Evolutionary conservation across 805 yeast species (phyloP), one percentile per base, ranked within the genome.

Genomic region (Wickerhamomyces bisporus): DNA sequence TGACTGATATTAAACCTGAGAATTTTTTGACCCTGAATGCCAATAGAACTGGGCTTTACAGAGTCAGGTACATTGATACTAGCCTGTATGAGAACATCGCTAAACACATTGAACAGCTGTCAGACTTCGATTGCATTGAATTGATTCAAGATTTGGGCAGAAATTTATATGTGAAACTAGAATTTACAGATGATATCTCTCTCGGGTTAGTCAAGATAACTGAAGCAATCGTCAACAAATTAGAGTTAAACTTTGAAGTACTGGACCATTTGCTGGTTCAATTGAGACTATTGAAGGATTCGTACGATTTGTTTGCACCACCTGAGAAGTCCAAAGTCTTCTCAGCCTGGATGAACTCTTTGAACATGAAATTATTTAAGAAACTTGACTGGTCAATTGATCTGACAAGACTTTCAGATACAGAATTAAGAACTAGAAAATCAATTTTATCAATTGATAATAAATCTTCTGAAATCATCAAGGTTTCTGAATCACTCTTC

Each of bases 371-470:
- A 18, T 36, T 62, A 17, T 53, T 62, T 34, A 36, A 49, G 3
- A 68, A 59, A 47, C 47, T 70, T 14, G 38, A 55, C 6, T 71
- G 76, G 75, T 50, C 52, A 1, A 44, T 68, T 19, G 61, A 65
- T 16, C 66, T 65, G n/a, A 57, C 75, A 39, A 58, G 60, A 32
- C 45, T 64, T 3, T 38, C 49, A 1, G 42, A 42, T 5, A 49
- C 54, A 2, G 81, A 80, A 50, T 45, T 71, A 21, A 63, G 65
- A 24, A 64, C 68, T 12, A 63, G 79, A 45, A 64, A 64, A 39
- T 45, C 67, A 3, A 50, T 77, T 17, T 50, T 77, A 14, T 63
- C 66, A 16, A 53, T 75, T 26, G 71, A 68, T 1, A 34, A 55
- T 18, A 30, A 41, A 15, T 39, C 43, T 2, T 37, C 49, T 2